A percentile compares a stretch with the other conserved stretches of the same genome.
Evolutionary conservation across 805 yeast genomes (phyloP).

Genomic region (Wickerhamomyces bisporus): DNA sequence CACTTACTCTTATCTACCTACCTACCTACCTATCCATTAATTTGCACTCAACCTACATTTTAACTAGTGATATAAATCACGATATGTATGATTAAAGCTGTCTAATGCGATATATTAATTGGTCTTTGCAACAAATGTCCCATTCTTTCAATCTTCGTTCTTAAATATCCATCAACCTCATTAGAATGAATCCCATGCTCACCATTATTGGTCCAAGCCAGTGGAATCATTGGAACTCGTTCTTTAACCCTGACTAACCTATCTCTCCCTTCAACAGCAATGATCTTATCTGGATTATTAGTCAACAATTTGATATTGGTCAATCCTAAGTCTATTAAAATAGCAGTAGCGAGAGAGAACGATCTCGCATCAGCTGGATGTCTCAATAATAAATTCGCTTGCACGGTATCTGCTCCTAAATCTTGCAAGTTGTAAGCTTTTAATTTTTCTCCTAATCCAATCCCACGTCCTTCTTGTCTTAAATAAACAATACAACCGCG

Average conservation of each 20-base stretch:
- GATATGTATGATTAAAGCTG: no score
- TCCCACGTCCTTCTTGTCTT: slow-evolving; percentile 98
- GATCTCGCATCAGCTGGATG: slow-evolving; percentile 99
- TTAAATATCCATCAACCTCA: slow-evolving; percentile 88
- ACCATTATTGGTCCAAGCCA: slow-evolving; percentile 66
- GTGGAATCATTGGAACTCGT: slow-evolving; percentile 95
- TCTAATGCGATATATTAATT: slow-evolving; percentile 12
- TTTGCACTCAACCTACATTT: no score
- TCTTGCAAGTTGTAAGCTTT: slow-evolving; percentile 97
- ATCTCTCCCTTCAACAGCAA: slow-evolving; percentile 88
- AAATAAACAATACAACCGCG: slow-evolving; percentile 93
- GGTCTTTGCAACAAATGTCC: slow-evolving; percentile 77
- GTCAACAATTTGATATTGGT: slow-evolving; percentile 72
- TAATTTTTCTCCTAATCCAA: slow-evolving; percentile 95
- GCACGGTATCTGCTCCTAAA: slow-evolving; percentile 97
- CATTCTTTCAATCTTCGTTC: slow-evolving; percentile 95
- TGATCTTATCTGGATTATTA: slow-evolving; percentile 93
- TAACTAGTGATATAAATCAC: no score
- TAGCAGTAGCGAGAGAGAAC: slow-evolving; percentile 91
- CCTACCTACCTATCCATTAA: no score
- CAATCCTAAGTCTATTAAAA: slow-evolving; percentile 76
- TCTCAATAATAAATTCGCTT: slow-evolving; percentile 84
- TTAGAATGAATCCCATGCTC: slow-evolving; percentile 63
- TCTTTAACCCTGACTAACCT: slow-evolving; percentile 71
- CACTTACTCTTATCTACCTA: no score